Base-by-base conservation (phyloP, 768 basidiomycete species). In the Fibroporia radiculosa region DNA sequence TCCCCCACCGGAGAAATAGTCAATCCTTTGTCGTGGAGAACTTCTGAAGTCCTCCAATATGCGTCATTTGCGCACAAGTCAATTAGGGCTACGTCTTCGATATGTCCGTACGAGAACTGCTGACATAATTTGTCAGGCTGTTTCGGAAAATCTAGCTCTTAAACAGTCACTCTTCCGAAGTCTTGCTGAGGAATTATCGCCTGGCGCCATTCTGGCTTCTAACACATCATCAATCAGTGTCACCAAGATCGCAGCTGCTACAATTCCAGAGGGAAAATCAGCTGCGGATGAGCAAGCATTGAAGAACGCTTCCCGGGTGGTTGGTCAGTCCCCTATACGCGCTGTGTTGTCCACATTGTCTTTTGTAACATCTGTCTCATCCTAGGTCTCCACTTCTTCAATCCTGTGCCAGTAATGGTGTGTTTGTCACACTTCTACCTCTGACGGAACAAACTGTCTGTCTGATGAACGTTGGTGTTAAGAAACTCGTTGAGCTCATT, bases 351-450 rank as follows among this genome's bases (percentile, higher is more conserved):
- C 12, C 3, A 44, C n/a, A 20, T 13, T 3, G 32, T 36, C 27
- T 36, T 29, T 38, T 31, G 29, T 45, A 39, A 37, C 29, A 14
- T 33, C 47, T 23, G 23, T 24, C 41, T 38, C 5, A 23, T 33
- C 28, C 10, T 42, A 91, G 89, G 83, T 11, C 68, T 95, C 32
- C 92, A 95, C 61, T 96, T 93, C 71, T 95, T 96, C 70, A 95
- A 97, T 57, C 93, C 93, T 3, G 93, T 96, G 3, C 93, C 93
- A 2, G 87, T 95, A 25, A 96, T 96, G 93, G 88, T 89, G 58
- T 40, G 76, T 38, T 8, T 28, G 6, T 8, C 7, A 25, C 16
- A 7, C 13, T 13, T 26, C 1, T 13, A 31, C 10, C 16, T 16
- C 13, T n/a, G n/a, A n/a, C n/a, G n/a, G n/a, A n/a, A n/a, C n/a